These are phyloP conservation scores for Tricholoma saponaceum DNA, from an alignment of 768 basidiomycete species.

Conservation along the genomic window DNA sequence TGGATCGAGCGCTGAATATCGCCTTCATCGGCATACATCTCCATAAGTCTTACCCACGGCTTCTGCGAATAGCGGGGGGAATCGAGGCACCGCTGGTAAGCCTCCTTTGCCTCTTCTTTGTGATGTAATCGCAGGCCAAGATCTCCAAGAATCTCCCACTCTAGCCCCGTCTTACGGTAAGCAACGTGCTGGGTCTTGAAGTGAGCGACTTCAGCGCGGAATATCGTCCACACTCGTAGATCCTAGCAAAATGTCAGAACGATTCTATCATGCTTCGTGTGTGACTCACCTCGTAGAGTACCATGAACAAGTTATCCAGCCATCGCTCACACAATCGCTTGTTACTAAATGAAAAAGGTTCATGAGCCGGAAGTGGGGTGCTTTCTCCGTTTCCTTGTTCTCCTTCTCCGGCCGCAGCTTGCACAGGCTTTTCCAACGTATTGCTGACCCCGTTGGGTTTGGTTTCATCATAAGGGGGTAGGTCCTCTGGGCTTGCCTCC, in stretches of 20 bases:
- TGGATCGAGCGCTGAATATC: slow-evolving; percentile 90
- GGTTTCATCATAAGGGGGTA: slow-evolving; percentile 26
- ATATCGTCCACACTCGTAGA: slow-evolving; percentile 97
- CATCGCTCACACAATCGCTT: slow-evolving; percentile 96
- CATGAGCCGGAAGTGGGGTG: slow-evolving; percentile 35
- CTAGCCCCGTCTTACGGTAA: slow-evolving; percentile 92
- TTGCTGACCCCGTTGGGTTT: slow-evolving; percentile 28
- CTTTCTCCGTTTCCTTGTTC: slow-evolving; percentile 35
- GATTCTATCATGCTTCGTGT: not conserved
- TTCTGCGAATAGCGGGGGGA: slow-evolving; percentile 81
- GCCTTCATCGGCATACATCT: slow-evolving; percentile 95
- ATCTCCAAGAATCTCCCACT: slow-evolving; percentile 99
- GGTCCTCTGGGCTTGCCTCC: slow-evolving; percentile 20
- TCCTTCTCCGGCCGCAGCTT: slow-evolving; percentile 48
- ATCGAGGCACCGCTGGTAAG: slow-evolving; percentile 93
- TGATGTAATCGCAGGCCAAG: slow-evolving; percentile 91
- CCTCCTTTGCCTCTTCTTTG: slow-evolving; percentile 98
- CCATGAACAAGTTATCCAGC: slow-evolving; percentile 98
- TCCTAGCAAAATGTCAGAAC: slow-evolving; percentile 47
- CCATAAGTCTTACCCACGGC: slow-evolving; percentile 91
- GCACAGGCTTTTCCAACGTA: slow-evolving; percentile 42
- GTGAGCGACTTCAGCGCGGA: slow-evolving; percentile 96
- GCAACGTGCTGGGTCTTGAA: slow-evolving; percentile 99
- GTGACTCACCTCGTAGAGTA: slow-evolving; percentile 81
- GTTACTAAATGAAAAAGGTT: slow-evolving; percentile 89